These are phyloP conservation scores for Tremella fuciformis DNA, from an alignment of 768 basidiomycete genomes.

Conservation along the genomic window DNA sequence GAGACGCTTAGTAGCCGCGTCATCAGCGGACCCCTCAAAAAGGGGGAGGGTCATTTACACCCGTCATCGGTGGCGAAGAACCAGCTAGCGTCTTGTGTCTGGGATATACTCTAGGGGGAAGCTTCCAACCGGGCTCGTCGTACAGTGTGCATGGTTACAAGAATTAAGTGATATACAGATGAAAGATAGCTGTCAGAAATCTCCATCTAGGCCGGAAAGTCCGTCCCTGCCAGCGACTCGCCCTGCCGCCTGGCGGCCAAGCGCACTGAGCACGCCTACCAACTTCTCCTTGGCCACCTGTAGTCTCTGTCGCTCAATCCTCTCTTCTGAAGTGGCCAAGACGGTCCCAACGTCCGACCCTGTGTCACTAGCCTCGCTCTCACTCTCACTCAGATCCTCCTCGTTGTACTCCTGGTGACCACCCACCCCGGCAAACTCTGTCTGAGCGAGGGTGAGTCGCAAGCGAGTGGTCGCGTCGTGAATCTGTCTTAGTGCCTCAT, in stretches of 20 bases:
- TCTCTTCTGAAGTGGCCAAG: too few species aligned
- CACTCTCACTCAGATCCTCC: slow-evolving; percentile 6
- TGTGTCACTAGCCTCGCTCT: slow-evolving; percentile 15
- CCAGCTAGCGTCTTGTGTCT: too few species aligned
- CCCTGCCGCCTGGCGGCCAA: neutral
- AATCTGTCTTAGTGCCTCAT: slow-evolving; percentile 20
- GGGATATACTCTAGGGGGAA: too few species aligned
- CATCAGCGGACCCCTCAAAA: too few species aligned
- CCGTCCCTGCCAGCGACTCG: neutral
- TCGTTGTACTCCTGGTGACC: slow-evolving; percentile 1
- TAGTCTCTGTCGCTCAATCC: slow-evolving; percentile 7
- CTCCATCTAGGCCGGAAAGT: neutral
- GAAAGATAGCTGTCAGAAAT: neutral
- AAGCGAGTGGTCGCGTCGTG: slow-evolving; percentile 28
- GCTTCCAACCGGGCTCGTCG: too few species aligned
- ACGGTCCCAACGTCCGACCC: slow-evolving; percentile 7
- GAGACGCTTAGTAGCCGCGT: too few species aligned
- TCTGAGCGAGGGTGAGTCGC: slow-evolving; percentile 37
- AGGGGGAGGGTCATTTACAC: too few species aligned
- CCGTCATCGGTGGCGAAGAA: too few species aligned
- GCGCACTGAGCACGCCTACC: slow-evolving; percentile 23
- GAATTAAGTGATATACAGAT: too few species aligned
- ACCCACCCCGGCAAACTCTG: slow-evolving; percentile 36
- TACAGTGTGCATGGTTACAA: too few species aligned
- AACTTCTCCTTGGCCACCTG: slow-evolving; percentile 35